Evolutionary conservation across 176 grass and related monocot species (phyloP).

Genomic region (Aegilops tauschii): DNA sequence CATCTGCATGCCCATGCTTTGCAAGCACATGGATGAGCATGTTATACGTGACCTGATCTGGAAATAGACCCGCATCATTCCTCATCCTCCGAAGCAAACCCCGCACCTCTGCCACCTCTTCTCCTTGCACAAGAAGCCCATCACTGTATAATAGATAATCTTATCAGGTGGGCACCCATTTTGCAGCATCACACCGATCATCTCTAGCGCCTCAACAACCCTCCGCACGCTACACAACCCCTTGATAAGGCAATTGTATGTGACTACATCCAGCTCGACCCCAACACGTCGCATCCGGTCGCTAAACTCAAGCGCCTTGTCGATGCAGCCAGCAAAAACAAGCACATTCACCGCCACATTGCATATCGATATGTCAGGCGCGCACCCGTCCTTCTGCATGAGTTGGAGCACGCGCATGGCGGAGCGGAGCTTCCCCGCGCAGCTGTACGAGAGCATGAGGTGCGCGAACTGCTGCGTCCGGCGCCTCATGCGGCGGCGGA

Average conservation of each 20-base stretch:
- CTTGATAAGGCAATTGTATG: slow-evolving; percentile 87
- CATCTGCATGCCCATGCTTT: slow-evolving; percentile 83
- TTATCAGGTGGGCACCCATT: slow-evolving; percentile 72
- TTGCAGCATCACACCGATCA: slow-evolving; percentile 61
- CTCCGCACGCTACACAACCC: slow-evolving; percentile 58
- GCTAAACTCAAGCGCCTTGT: slow-evolving; percentile 62
- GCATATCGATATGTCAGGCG: slow-evolving; percentile 60
- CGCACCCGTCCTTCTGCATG: slow-evolving; percentile 90
- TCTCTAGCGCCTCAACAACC: slow-evolving; percentile 52
- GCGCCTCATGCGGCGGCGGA: slow-evolving; percentile 46
- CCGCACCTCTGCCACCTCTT: slow-evolving; percentile 63
- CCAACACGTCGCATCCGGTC: slow-evolving; percentile 66
- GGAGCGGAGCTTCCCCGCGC: slow-evolving; percentile 68
- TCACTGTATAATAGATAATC: slow-evolving; percentile 86
- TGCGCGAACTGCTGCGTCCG: slow-evolving; percentile 49
- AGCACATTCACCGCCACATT: slow-evolving; percentile 72
- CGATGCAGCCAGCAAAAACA: slow-evolving; percentile 55
- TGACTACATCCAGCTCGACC: slow-evolving; percentile 48
- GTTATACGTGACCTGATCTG: slow-evolving; percentile 88
- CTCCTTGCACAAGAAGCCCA: slow-evolving; percentile 84
- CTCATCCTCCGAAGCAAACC: slow-evolving; percentile 62
- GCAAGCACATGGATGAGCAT: slow-evolving; percentile 72
- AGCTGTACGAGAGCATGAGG: slow-evolving; percentile 89
- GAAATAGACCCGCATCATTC: slow-evolving; percentile 54
- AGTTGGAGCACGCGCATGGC: slow-evolving; percentile 89